Base-by-base conservation (phyloP, 768 basidiomycete species). In the Brasilioporus rufonigricans region DNA sequence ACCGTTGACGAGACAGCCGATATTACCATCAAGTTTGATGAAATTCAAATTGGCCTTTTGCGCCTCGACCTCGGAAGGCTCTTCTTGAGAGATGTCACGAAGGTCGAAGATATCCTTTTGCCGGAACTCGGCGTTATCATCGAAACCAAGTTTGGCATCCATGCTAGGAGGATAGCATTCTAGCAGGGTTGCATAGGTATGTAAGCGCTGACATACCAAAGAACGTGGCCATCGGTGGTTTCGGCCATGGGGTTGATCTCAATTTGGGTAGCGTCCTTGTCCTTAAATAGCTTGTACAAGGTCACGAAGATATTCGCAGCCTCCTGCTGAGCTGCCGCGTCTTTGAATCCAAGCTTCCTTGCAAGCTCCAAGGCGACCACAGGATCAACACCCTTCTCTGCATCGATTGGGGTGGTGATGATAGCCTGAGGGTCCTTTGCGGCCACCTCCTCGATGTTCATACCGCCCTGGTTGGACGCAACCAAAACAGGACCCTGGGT, bases 121-220 rank as follows among this genome's bases (percentile, higher is more conserved):
- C 57, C 97, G 89, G 84, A 99, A 99, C 68, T 94, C 93, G 35
- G 97, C 97, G 68, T 99, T 98, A 71, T 99, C 97, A 65, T 99
- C 97, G 65, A 99, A 99, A n/a, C 94, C 93, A 58, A 98, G 93
- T 74, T 99, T 99, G 71, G 97, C 97, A 72, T 99, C 97, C 97
- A 99, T 98, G 78, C 95, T 96, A 61, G 57, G 44, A 53, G 9
- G 32, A 45, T 23, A 48, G 33, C 2, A 12, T 33, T 53, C 29
- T 35, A 52, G 56, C 7, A 48, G 5, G 38, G 26, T 13, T 10
- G 27, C 27, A 31, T 21, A 19, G 48, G 41, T 9, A 32, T 33
- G 47, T 16, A 13, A 58, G 52, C 4, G n/a, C n/a, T n/a, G 35
- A 39, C 83, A 60, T 63, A 93, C 93, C 96, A 98, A 47, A 98